A percentile compares a stretch with the other conserved stretches of the same genome.
Conservation (phyloP, 441 rosid species). For the Lepidium campestre region DNA sequence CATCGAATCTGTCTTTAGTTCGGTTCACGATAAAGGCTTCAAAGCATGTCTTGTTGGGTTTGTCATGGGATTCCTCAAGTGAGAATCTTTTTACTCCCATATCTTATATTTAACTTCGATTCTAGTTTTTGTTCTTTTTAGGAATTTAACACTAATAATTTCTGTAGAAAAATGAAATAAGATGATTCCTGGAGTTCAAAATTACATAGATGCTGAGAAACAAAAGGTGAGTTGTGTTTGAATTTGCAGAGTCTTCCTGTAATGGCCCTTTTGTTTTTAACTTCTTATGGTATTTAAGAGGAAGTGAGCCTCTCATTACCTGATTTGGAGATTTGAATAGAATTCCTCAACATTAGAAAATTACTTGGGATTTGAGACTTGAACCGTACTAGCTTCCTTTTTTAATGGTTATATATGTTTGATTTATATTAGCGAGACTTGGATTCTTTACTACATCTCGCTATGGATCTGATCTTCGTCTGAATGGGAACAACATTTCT, state of each 20-base stretch:
- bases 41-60: constrained; percentile 47
- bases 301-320: background rate
- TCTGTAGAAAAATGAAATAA: constrained; percentile 29
- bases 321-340: background rate
- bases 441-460: background rate
- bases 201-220: constrained; percentile 80
- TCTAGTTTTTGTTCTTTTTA: background rate
- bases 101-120: background rate
- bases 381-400: background rate
- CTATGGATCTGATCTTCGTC: background rate
- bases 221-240: constrained; percentile 61
- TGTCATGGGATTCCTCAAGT: constrained; percentile 65
- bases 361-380: background rate
- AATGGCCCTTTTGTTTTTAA: background rate
- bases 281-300: background rate
- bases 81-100: constrained; percentile 4
- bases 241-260: background rate
- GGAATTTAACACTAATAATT: background rate
- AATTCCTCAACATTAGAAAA: background rate
- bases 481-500: background rate
- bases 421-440: background rate
- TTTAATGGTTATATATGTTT: background rate
- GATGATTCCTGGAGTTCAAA: constrained; percentile 78
- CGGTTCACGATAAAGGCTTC: constrained; percentile 57
- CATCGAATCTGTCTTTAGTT: constrained; percentile 41